Percentiles rank a stretch among this genome's conserved stretches.
Conservation (phyloP, 306 rosid species). For the Glycine tomentella region DNA sequence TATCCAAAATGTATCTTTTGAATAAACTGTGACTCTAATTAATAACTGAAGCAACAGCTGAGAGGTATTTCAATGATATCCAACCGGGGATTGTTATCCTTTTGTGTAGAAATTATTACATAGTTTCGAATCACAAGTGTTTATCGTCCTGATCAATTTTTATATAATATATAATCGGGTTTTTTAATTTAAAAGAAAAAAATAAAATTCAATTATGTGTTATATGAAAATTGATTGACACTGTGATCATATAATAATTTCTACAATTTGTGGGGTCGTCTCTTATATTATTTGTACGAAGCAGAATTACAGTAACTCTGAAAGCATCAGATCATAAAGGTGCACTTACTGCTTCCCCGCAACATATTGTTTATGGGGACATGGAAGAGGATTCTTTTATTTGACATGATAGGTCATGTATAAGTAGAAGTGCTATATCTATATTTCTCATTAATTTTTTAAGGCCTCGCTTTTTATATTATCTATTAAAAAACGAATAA, state of each 20-base stretch:
- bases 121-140: background rate
- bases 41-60: no score
- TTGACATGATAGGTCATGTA: background rate
- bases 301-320: background rate
- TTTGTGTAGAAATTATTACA: background rate
- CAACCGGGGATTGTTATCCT: slow-evolving; percentile 25
- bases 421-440: background rate
- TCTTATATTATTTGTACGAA: background rate
- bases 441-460: background rate
- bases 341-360: background rate
- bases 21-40: slow-evolving; percentile 14
- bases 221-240: background rate
- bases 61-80: slow-evolving; percentile 2
- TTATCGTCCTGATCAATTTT: background rate
- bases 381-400: background rate
- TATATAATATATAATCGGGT: no score
- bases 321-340: slow-evolving; percentile 12
- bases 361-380: background rate
- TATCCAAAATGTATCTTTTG: slow-evolving; percentile 42
- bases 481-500: background rate
- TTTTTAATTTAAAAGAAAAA: no score
- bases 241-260: background rate
- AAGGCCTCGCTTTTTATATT: background rate
- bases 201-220: no score
- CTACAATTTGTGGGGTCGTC: background rate